Conservation (phyloP, 164 flowering plant species). For the Sedum album region DNA sequence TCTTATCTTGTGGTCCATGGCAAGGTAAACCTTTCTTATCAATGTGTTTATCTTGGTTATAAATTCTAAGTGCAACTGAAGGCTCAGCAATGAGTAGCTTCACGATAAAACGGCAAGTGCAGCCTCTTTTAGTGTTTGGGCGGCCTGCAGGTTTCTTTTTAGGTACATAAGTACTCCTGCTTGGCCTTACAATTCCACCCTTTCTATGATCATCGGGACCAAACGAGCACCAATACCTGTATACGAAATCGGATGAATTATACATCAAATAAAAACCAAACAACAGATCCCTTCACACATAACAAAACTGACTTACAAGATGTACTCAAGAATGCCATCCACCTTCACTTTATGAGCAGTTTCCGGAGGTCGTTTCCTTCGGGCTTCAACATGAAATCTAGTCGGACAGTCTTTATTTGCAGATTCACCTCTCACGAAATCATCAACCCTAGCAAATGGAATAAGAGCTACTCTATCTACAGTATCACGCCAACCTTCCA, state of each 20-base stretch:
- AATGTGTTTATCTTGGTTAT: slow-evolving; percentile 82
- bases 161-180: slow-evolving; percentile 60
- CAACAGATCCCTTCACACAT: background rate
- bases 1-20: slow-evolving; percentile 23
- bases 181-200: slow-evolving; percentile 81
- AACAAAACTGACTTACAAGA: slow-evolving; percentile 50
- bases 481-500: slow-evolving; percentile 89
- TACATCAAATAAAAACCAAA: background rate
- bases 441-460: slow-evolving; percentile 88
- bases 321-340: slow-evolving; percentile 91
- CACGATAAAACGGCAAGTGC: slow-evolving; percentile 93
- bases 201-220: slow-evolving; percentile 94
- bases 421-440: slow-evolving; percentile 90
- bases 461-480: slow-evolving; percentile 78
- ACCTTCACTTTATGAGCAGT: slow-evolving; percentile 71
- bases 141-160: slow-evolving; percentile 83
- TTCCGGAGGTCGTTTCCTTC: slow-evolving; percentile 53
- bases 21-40: slow-evolving; percentile 87
- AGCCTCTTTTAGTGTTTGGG: slow-evolving; percentile 89
- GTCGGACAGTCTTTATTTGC: slow-evolving; percentile 79
- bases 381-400: slow-evolving; percentile 90
- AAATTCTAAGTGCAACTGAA: slow-evolving; percentile 82
- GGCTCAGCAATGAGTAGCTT: slow-evolving; percentile 91
- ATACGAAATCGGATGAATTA: slow-evolving; percentile 14
- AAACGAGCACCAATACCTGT: slow-evolving; percentile 98